Evolutionary conservation across 345 rosid species (phyloP), one percentile per base, ranked within the genome.

Genomic region (Psidium friedrichsthalianum): DNA sequence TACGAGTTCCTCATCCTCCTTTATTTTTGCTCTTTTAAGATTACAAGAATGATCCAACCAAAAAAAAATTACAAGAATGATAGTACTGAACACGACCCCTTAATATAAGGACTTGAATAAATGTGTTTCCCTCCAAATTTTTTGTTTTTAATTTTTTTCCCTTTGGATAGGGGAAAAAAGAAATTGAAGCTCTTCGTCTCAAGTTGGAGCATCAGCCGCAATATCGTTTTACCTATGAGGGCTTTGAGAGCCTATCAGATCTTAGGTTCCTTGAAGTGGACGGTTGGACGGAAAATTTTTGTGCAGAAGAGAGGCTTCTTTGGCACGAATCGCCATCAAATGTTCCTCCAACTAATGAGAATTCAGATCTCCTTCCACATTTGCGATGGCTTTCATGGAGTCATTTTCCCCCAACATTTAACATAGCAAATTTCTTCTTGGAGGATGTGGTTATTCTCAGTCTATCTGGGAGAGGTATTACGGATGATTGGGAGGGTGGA

Each of bases 241-340:
- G 2, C 5, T 22, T 56, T 56, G 0, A 8, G n/a, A 56, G 27
- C 4, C 5, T 56, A 9, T 56, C 59, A 4, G 0, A 8, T 56
- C 2, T 56, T 1, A 3, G 13, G 13, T 56, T 56, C 5, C 59
- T 56, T 22, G n/a, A 9, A 9, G 59, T 56, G 0, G 11, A 3
- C 12, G 27, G 27, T 56, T 9, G 2, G 5, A 7, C 0, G n/a
- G 1, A 3, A 22, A 3, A 56, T 8, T 56, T 56, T 9, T 0
- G 11, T 22, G 13, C 10, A 2, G 24, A 55, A 55, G 10, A 7
- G 11, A 55, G 57, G 24, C 57, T 55, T 55, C 57, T 55, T 55
- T 20, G 57, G 57, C 57, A 55, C 10, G 24, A 55, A 55, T 55
- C 24, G 24, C 11, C 57, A 55, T 20, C 57, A 55, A 55, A 55